phyloP scores from a whole-genome alignment of 1,284 basidiomycete species.

The Ustilago crameri region DNA sequence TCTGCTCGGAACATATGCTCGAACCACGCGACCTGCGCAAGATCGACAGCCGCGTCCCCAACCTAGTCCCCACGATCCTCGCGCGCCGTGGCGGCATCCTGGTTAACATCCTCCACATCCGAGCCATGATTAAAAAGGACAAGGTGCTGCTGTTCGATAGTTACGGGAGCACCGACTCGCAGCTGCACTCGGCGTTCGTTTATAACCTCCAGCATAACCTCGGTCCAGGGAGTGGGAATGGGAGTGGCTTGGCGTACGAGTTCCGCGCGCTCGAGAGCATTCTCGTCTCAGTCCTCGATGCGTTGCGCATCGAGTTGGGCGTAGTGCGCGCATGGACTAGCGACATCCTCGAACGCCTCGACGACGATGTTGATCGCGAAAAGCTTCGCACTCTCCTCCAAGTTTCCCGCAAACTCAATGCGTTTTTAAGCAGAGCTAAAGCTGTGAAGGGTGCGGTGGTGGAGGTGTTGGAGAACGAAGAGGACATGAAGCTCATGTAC shows the following conservation, averaged over 20 bases:
- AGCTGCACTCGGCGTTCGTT: conserved; percentile 59
- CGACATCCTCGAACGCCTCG: conserved; percentile 50
- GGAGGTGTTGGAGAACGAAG: conserved; percentile 69
- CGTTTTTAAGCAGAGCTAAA: conserved; percentile 48
- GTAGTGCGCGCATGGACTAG: conserved; percentile 51
- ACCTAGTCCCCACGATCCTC: conserved; percentile 90
- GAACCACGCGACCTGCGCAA: conserved; percentile 95
- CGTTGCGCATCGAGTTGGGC: conserved; percentile 57
- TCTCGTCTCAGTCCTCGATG: conserved; percentile 59
- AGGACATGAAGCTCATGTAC: conserved; percentile 83
- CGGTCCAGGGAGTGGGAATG: not conserved
- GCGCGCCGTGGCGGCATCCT: conserved; percentile 83
- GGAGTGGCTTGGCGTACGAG: conserved; percentile 56
- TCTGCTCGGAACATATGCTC: conserved; percentile 86
- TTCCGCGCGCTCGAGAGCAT: conserved; percentile 63
- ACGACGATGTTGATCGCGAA: conserved; percentile 63
- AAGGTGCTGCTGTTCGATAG: conserved; percentile 88
- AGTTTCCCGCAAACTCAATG: conserved; percentile 56
- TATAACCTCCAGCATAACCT: conserved; percentile 64
- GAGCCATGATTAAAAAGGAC: conserved; percentile 92
- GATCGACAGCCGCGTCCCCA: conserved; percentile 92
- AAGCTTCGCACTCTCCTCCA: conserved; percentile 58
- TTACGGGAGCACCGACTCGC: conserved; percentile 53
- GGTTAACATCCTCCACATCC: conserved; percentile 90
- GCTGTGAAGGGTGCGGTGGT: conserved; percentile 55